Evolutionary conservation across 2,329 filamentous ascomycete species (phyloP), one percentile per base, ranked within the genome.

Genomic region (Sporothrix brunneoviolacea): DNA sequence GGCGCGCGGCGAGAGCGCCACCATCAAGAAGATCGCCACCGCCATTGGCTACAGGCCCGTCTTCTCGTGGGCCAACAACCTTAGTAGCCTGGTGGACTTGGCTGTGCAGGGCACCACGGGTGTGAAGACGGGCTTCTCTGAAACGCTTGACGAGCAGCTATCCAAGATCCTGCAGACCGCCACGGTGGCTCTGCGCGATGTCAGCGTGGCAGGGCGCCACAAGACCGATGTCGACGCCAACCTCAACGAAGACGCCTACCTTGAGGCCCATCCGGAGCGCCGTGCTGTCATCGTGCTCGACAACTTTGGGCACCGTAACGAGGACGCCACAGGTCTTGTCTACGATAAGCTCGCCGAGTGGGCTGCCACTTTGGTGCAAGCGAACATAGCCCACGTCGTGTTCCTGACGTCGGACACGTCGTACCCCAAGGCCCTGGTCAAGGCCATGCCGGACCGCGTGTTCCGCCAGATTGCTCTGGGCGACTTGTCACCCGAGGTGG

Each of bases 61-160:
- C 0, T 98, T 98, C 65, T 94, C 88, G 0, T 97, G 91, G 88
- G 86, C 94, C 69, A 96, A 97, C 67, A 95, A 83, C 61, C 81
- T 97, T 57, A 95, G 88, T 68, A 95, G 90, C 64, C 80, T 96
- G 69, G 75, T 95, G 56, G 93, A 97, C 60, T 78, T 97, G 33
- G 93, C 91, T 19, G 88, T 93, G 1, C 91, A 96, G 65, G 88
- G 91, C 59, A 93, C 93, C 12, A 95, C 91, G 18, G 91, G 91
- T 12, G 87, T 94, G 52, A 96, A 97, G 68, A 87, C 90, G 6
- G 91, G 91, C 8, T 95, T 97, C 63, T 94, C 88, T 0, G 91
- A 96, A 64, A 96, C 90, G 0, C 72, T 96, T 24, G 91, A 96
- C 62, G 84, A 86, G 0, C 91, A 97, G 60, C 71, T 97, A 15